phyloP scores from a whole-genome alignment of 1,139 yeast genomes.

The Hyphopichia wangnamkhiaoensis region DNA sequence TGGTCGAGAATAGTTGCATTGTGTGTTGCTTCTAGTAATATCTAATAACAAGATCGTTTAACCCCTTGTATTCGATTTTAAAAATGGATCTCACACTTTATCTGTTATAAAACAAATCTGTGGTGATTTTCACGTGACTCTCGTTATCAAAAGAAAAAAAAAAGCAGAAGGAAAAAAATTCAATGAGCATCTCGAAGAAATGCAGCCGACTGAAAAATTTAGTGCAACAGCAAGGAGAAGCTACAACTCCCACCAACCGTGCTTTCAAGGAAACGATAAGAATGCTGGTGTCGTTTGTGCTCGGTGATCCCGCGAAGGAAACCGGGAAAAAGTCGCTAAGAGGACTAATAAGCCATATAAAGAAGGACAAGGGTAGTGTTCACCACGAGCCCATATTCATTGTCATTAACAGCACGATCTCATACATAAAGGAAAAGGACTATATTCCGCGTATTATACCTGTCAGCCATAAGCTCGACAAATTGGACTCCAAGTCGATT shows the following conservation, averaged over 20 bases:
- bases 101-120: too few species aligned
- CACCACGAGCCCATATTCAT: constrained; percentile 43
- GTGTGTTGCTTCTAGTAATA: too few species aligned
- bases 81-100: too few species aligned
- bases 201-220: too few species aligned
- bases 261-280: background rate
- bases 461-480: constrained; percentile 50
- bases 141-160: background rate
- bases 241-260: too few species aligned
- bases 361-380: constrained; percentile 15
- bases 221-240: too few species aligned
- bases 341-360: constrained; percentile 27
- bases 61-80: too few species aligned
- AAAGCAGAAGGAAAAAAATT: background rate
- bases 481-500: constrained; percentile 49
- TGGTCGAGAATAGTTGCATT: too few species aligned
- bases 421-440: constrained; percentile 52
- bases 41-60: too few species aligned
- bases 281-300: constrained; percentile 7
- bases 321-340: constrained; percentile 24
- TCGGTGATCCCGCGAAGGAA: constrained; percentile 26
- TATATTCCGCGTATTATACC: constrained; percentile 68
- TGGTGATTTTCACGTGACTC: background rate
- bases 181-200: constrained; percentile 3
- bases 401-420: constrained; percentile 53